Conservation (phyloP, 2,329 filamentous ascomycete genomes). For the Camillea tinctor region DNA sequence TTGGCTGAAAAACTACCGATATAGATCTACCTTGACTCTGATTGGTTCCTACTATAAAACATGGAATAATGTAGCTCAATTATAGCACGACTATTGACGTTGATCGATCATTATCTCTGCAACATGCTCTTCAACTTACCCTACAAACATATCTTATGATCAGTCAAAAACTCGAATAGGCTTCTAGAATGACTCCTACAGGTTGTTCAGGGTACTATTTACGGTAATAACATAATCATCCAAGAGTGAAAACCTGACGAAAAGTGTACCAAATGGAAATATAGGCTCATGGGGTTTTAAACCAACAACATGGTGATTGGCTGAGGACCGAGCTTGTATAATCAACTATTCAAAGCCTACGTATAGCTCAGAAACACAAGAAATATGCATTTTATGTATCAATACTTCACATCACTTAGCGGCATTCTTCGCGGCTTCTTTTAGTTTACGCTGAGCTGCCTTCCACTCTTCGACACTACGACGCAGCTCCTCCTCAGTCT, state of each 20-base stretch:
- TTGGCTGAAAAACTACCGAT: neutral
- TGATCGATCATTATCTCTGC: neutral
- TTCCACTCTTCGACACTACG: conserved; percentile 37
- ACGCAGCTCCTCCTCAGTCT: conserved; percentile 35
- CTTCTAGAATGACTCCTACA: neutral
- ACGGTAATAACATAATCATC: neutral
- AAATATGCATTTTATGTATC: too few species aligned
- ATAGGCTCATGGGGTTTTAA: neutral
- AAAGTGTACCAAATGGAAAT: neutral
- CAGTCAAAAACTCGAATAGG: neutral
- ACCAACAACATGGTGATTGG: neutral
- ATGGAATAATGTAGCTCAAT: neutral
- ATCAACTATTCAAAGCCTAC: neutral
- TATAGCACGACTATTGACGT: neutral
- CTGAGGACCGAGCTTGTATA: neutral
- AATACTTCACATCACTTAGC: neutral
- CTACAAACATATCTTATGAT: neutral
- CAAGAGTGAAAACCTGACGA: too few species aligned
- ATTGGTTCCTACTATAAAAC: neutral
- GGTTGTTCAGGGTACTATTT: neutral
- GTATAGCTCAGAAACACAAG: neutral
- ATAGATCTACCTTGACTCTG: neutral
- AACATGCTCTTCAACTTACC: neutral
- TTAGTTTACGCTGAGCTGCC: conserved; percentile 30
- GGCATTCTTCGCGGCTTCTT: conserved; percentile 14